A percentile compares a stretch with the other conserved stretches of the same genome.
Evolutionary conservation across 371 early-diverging fungal genomes (phyloP).

Genomic region (Choanephora cucurbitarum): DNA sequence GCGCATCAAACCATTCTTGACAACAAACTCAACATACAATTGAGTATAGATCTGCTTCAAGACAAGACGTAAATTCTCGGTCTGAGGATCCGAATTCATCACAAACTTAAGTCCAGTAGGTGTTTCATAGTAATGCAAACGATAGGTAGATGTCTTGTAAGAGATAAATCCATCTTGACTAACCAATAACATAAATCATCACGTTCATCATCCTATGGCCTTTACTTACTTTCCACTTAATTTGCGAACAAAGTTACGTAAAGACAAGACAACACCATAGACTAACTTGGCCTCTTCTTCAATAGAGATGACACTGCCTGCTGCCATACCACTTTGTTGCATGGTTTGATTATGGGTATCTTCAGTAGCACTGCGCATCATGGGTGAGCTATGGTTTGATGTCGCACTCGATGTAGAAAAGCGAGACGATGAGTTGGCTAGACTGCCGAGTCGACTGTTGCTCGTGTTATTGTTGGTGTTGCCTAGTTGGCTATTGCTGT

Average conservation of each 20-base stretch:
- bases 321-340: conserved; percentile 46
- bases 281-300: conserved; percentile 93
- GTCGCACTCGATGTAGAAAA: conserved; percentile 44
- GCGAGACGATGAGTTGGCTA: conserved; percentile 36
- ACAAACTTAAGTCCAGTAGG: conserved; percentile 88
- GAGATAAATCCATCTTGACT: conserved; percentile 77
- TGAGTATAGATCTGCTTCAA: conserved; percentile 82
- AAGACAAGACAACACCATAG: conserved; percentile 88
- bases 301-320: conserved; percentile 65
- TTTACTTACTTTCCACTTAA: conserved; percentile 54
- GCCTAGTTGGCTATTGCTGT: conserved; percentile 28
- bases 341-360: conserved; percentile 29
- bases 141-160: conserved; percentile 83
- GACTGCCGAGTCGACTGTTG: conserved; percentile 35
- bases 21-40: conserved; percentile 90
- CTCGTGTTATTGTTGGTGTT: no score
- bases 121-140: conserved; percentile 89
- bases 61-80: conserved; percentile 65
- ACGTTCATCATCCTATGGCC: not conserved
- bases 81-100: conserved; percentile 79
- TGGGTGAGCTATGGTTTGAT: conserved; percentile 26
- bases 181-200: not conserved
- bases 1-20: conserved; percentile 75
- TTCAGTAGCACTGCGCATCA: conserved; percentile 25
- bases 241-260: conserved; percentile 86